Evolutionary conservation across 1,284 basidiomycete species (phyloP), one percentile per base, ranked within the genome.

Genomic region (Tilletia horrida): DNA sequence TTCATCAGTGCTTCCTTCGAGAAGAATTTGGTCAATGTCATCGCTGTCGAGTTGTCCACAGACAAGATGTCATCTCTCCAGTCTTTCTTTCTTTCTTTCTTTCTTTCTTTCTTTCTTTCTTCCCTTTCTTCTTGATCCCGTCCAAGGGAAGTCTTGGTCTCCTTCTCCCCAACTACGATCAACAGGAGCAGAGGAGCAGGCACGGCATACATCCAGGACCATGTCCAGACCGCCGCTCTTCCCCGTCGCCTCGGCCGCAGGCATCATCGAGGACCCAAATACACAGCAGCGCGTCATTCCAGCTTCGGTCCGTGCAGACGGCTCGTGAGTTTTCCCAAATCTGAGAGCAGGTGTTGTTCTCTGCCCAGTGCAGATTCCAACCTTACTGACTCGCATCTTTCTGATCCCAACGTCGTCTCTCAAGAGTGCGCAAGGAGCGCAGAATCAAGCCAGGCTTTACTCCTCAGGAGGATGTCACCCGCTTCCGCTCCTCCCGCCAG

Each of bases 401-500:
- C n/a, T 29, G 11, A 3, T 59, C 6, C 4, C 4, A 40, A 40
- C 35, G 6, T 40, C 27, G 23, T 16, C 35, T 1, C 45, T 31
- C 23, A 63, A 96, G 93, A 59, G 83, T 92, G 25, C 89, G 94
- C 67, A 96, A 94, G 83, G 88, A 96, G 82, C 85, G 91, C 70
- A 94, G 90, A 84, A 89, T 97, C 73, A 87, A 93, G 42, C 93
- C 93, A 0, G 94, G 94, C 0, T 97, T 89, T 83, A 95, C 92
- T 1, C 94, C 94, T 0, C 91, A 92, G 81, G 94, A 97, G 82
- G 94, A 97, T 83, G 87, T 96, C 14, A 85, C 86, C 42, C 88
- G 88, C 47, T 97, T 94, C 83, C 87, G 92, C 59, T 88, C 90
- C 25, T 86, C 88, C 57, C 87, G 88, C 44, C 90, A 92, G 81